Evolutionary conservation across 306 rosid species (phyloP).

Genomic region (Pyrus pyrifolia): DNA sequence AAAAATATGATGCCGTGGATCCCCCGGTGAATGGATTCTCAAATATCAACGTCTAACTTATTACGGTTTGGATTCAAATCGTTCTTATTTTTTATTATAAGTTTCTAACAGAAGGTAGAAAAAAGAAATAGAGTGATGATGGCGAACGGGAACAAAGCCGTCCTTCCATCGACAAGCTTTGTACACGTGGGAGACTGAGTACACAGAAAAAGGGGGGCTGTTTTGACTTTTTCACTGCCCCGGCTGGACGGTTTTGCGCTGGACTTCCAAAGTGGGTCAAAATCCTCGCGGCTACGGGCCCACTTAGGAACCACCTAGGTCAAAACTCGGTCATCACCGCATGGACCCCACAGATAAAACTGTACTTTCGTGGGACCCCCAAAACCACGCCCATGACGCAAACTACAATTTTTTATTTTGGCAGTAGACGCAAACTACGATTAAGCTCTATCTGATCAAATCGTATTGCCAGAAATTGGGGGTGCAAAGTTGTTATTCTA

Average conservation of each 20-base stretch:
- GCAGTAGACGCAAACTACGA: not conserved
- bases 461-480: constrained; percentile 1
- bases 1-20: not conserved
- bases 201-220: not conserved
- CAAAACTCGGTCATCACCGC: constrained; percentile 27
- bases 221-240: constrained; percentile 58
- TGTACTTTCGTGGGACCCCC: not conserved
- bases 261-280: constrained; percentile 27
- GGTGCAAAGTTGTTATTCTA: constrained; percentile 1
- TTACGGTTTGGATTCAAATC: not conserved
- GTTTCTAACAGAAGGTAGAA: no score
- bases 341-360: not conserved
- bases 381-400: not conserved
- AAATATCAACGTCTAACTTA: fast-evolving
- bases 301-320: constrained; percentile 36
- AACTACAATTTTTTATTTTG: not conserved
- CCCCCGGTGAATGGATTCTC: fast-evolving
- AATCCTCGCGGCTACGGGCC: constrained; percentile 7
- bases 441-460: not conserved
- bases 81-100: no score
- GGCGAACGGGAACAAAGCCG: constrained; percentile 12
- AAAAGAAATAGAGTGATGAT: not conserved
- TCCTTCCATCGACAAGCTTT: constrained; percentile 11
- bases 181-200: constrained; percentile 38
- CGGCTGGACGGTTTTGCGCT: constrained; percentile 15